Evolutionary conservation across 768 basidiomycete species (phyloP), one percentile per base, ranked within the genome.

Genomic region (Xanthoconium stramineum): DNA sequence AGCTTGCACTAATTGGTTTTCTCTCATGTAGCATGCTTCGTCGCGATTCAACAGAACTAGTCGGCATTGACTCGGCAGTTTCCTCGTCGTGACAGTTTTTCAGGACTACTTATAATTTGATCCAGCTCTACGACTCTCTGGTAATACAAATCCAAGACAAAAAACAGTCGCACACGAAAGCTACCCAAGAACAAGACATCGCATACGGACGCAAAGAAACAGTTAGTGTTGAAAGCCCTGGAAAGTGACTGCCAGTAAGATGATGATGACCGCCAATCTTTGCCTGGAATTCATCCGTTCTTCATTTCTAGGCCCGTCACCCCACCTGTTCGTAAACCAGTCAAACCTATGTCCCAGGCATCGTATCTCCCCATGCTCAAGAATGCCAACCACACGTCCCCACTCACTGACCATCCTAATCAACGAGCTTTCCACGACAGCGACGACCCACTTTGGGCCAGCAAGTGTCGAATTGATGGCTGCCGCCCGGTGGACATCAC

Each of bases 381-480:
- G 19, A 15, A 79, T 58, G 2, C 83, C 82, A 3, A 76, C 68
- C 0, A 74, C 36, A 9, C 82, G 73, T 0, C 82, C 83, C 44
- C 72, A 65, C 54, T 85, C 83, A 38, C 76, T 80, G 20, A 71
- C 72, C 67, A 85, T 72, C 28, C 83, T 72, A 43, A 85, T 76
- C 10, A 82, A 40, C 0, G 80, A 64, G 51, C 83, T 80, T 60
- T 85, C 83, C 0, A 75, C 38, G 1, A 81, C 71, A 0, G 83
- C 81, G 0, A 70, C 9, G 6, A 73, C 19, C 78, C 80, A 81
- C n/a, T 58, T 58, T 3, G 60, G 10, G 12, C 77, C 73, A 1
- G 11, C 17, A 8, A 81, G 48, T 14, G 64, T 74, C 7, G 75
- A 73, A 38, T 75, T 70, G 52, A 79, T 62, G 5, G 48, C 45